Evolutionary conservation across 116 monocot species (phyloP), one percentile per base, ranked within the genome.

Genomic region (Zostera marina): DNA sequence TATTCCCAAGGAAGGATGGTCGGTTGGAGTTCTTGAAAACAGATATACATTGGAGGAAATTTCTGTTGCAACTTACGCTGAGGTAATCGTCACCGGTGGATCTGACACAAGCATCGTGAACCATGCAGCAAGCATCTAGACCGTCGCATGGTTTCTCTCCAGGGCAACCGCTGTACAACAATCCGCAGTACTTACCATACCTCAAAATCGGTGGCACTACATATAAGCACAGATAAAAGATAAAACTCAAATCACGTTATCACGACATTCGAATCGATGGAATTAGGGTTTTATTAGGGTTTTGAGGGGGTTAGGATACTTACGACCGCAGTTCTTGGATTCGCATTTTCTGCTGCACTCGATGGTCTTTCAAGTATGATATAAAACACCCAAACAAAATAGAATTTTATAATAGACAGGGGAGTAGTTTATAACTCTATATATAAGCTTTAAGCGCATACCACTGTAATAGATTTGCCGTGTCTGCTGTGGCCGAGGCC

Each of bases 181-280:
- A 62, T 21, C 93, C 93, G 41, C 93, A 93, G 64, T 93, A 93
- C 69, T 93, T 93, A 11, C 93, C 93, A 42, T 93, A 93, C 58
- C 84, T 76, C 69, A 93, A 41, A 12, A 93, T 74, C 19, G 87
- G 93, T 4, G 88, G 77, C 52, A 77, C 93, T 93, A 66, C 20
- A 19, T 10, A 3, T 0, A n/a, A n/a, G n/a, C n/a, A n/a, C n/a
- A n/a, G n/a, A n/a, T n/a, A n/a, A n/a, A n/a, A n/a, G n/a, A n/a
- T n/a, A n/a, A n/a, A n/a, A n/a, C n/a, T n/a, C n/a, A n/a, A n/a
- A n/a, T n/a, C n/a, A n/a, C n/a, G n/a, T n/a, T n/a, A n/a, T n/a
- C n/a, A n/a, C n/a, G n/a, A n/a, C n/a, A n/a, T n/a, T n/a, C n/a
- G n/a, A n/a, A n/a, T n/a, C n/a, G n/a, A n/a, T n/a, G n/a, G n/a